These are phyloP conservation scores for Leishmania tarentolae DNA, from an alignment of 208 protist species.

Conservation along the genomic window DNA sequence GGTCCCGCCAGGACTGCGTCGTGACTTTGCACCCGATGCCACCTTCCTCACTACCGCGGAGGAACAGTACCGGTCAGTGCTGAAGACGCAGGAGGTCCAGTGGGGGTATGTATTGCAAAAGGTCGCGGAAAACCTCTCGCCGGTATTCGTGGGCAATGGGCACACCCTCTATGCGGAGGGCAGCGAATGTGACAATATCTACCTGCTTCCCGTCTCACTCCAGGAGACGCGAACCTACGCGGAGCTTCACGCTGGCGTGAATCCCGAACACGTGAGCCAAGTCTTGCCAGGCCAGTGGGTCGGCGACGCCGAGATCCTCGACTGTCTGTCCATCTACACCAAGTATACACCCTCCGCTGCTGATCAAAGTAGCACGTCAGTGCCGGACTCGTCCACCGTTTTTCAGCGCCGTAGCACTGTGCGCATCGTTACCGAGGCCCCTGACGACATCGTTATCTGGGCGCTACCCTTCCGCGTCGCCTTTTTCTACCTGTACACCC, in stretches of 20 bases:
- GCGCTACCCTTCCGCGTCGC: slow-evolving; percentile 45
- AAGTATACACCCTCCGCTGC: not conserved
- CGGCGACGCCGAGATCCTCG: slow-evolving; percentile 45
- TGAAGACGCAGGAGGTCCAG: slow-evolving; percentile 35
- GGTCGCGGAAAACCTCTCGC: slow-evolving; percentile 24
- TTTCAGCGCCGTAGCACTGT: slow-evolving; percentile 26
- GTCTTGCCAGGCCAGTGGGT: slow-evolving; percentile 42
- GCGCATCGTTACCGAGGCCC: slow-evolving; percentile 2
- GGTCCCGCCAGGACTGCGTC: slow-evolving; percentile 16
- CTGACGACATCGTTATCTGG: slow-evolving; percentile 25
- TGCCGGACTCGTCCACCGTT: not conserved
- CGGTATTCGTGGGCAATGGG: slow-evolving; percentile 2
- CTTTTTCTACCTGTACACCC: slow-evolving; percentile 44
- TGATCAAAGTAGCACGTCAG: not conserved
- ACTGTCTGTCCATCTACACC: slow-evolving; percentile 22
- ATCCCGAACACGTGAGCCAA: slow-evolving; percentile 1
- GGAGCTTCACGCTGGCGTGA: not conserved
- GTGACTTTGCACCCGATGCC: slow-evolving; percentile 3
- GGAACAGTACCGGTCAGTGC: slow-evolving; percentile 37
- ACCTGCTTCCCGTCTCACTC: slow-evolving; percentile 33
- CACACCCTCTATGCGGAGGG: slow-evolving; percentile 32
- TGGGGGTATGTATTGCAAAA: slow-evolving; percentile 37
- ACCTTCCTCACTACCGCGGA: slow-evolving; percentile 45
- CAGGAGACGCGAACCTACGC: slow-evolving; percentile 10
- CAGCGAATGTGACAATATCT: slow-evolving; percentile 25